A percentile compares a stretch with the other conserved stretches of the same genome.
phyloP scores from a whole-genome alignment of 2,329 filamentous ascomycete genomes.

The Alternaria viburni region DNA sequence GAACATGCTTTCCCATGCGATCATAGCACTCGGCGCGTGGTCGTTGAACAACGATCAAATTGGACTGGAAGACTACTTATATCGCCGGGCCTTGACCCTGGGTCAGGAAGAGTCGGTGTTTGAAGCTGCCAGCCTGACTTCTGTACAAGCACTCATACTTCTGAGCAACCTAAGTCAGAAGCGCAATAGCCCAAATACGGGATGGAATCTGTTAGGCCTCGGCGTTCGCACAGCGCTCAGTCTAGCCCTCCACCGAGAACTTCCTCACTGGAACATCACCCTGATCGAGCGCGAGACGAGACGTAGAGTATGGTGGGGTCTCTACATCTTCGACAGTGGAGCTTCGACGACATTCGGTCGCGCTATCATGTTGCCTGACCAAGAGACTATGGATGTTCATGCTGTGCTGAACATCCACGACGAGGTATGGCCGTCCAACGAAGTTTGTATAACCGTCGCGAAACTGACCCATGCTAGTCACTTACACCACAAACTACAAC shows the following conservation, averaged over 20 bases:
- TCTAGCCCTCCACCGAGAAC: constrained; percentile 32
- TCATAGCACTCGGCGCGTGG: constrained; percentile 33
- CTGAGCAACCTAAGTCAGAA: constrained; percentile 35
- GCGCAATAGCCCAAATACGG: constrained; percentile 31
- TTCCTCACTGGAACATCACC: constrained; percentile 36
- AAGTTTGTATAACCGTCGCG: background rate
- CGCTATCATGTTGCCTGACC: constrained; percentile 32
- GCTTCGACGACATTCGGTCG: constrained; percentile 35
- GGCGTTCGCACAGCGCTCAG: constrained; percentile 32
- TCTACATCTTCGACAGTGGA: constrained; percentile 36
- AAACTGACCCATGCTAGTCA: constrained; percentile 16
- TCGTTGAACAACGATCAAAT: constrained; percentile 29
- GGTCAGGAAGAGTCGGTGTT: constrained; percentile 35
- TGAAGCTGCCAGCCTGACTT: constrained; percentile 30
- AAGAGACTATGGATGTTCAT: constrained; percentile 35
- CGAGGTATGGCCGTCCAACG: constrained; percentile 13
- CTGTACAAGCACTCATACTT: constrained; percentile 32
- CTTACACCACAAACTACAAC: constrained; percentile 28
- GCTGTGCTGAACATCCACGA: constrained; percentile 29
- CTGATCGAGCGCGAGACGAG: constrained; percentile 32
- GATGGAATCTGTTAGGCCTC: constrained; percentile 34
- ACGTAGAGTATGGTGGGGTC: constrained; percentile 33
- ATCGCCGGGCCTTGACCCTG: constrained; percentile 30
- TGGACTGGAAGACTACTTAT: constrained; percentile 32
- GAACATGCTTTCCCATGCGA: constrained; percentile 34